Percentiles rank a stretch among this genome's conserved stretches.
phyloP scores from a whole-genome alignment of 768 basidiomycete species.

The Tylopilus sp. region DNA sequence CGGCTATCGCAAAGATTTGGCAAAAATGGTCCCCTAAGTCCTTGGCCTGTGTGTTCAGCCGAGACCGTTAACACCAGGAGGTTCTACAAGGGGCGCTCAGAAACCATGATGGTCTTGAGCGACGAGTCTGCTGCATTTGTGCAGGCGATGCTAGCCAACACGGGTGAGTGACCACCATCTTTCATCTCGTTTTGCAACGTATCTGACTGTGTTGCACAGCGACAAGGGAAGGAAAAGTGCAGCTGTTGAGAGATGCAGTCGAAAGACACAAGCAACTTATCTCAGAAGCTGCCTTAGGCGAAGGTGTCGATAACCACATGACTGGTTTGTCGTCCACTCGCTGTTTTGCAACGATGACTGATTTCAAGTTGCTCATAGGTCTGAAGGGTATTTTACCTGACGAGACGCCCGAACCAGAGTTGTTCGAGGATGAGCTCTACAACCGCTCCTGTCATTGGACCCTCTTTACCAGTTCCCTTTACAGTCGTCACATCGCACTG shows the following conservation, averaged over 20 bases:
- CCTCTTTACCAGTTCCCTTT: not conserved
- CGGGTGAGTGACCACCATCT: not conserved
- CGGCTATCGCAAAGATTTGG: not conserved
- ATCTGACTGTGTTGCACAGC: constrained; percentile 5
- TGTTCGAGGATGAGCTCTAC: not conserved
- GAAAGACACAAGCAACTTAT: constrained; percentile 65
- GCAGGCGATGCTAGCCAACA: not conserved
- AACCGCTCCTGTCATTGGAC: not conserved
- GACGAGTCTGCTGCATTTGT: constrained; percentile 31
- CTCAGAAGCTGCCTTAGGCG: constrained; percentile 47
- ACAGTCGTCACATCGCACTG: not conserved
- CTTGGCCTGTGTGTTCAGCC: not conserved
- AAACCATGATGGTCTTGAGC: not conserved
- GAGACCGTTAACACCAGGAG: not conserved
- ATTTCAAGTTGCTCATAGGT: constrained; percentile 39
- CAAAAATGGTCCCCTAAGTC: not conserved
- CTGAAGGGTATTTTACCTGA: not conserved
- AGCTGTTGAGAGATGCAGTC: constrained; percentile 55
- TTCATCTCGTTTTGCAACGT: not conserved
- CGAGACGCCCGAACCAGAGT: not conserved
- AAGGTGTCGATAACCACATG: constrained; percentile 86
- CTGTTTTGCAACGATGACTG: not conserved
- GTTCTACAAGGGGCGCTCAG: not conserved
- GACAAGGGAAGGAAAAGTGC: constrained; percentile 41
- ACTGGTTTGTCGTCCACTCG: constrained; percentile 47